phyloP scores from a whole-genome alignment of 2,329 filamentous ascomycete genomes.

The Colletotrichum gloeosporioides region DNA sequence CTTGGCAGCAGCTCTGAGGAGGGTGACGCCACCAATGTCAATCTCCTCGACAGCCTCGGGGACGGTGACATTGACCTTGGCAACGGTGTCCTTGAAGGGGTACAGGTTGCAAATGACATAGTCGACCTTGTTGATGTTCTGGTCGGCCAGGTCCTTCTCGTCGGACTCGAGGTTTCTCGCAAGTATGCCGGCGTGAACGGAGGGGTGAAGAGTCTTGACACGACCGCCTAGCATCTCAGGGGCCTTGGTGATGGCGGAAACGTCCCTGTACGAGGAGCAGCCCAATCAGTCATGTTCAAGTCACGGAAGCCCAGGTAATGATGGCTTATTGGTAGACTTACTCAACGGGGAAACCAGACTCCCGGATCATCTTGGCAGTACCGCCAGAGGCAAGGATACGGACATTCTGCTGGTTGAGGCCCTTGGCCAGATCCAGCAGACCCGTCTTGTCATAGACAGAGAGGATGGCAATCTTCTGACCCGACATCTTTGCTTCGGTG shows the following conservation, averaged over 20 bases:
- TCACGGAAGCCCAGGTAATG: background rate
- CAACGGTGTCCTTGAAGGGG: constrained; percentile 97
- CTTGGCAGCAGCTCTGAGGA: constrained; percentile 96
- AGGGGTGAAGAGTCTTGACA: constrained; percentile 93
- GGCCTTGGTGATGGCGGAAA: constrained; percentile 95
- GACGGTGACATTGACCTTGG: constrained; percentile 96
- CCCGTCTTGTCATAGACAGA: constrained; percentile 99
- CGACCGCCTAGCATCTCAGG: constrained; percentile 93
- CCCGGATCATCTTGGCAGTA: constrained; percentile 94
- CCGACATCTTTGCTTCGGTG: constrained; percentile 23
- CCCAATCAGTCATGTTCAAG: background rate
- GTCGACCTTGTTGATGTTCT: constrained; percentile 95
- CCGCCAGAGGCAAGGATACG: constrained; percentile 93
- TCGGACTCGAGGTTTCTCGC: constrained; percentile 93
- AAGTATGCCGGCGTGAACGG: constrained; percentile 89
- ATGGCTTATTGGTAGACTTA: constrained; percentile 50
- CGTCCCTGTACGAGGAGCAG: constrained; percentile 67
- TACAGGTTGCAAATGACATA: constrained; percentile 98
- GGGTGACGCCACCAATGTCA: constrained; percentile 96
- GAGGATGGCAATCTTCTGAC: constrained; percentile 80
- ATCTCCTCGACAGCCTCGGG: constrained; percentile 98
- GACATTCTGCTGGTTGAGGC: constrained; percentile 86
- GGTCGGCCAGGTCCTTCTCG: constrained; percentile 93
- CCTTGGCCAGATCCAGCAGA: constrained; percentile 89
- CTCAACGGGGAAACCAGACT: constrained; percentile 95